Evolutionary conservation across 1,284 basidiomycete genomes (phyloP), one percentile per base, ranked within the genome.

Genomic region (Schizopora paradoxa): DNA sequence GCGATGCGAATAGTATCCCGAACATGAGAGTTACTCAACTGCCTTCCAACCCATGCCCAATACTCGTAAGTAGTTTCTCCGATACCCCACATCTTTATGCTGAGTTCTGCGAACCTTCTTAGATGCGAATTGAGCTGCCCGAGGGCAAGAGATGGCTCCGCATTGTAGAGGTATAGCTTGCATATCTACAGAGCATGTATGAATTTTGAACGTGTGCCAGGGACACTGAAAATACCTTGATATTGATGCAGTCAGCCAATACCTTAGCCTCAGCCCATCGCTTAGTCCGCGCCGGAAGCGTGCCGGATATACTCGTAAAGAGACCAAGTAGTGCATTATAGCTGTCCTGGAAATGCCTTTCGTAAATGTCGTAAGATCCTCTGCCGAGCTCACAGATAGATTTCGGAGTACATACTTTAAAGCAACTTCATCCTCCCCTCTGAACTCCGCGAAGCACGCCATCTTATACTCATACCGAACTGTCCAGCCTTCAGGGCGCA

Each of bases 231-330:
- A 69, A 36, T 50, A 88, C 91, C 70, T 93, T 91, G 58, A 94
- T 70, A 49, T 83, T 88, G 48, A 95, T 83, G 55, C 88, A 89
- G 60, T 99, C 95, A 0, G 89, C 90, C 2, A 99, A 73, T 1
- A 98, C 95, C 60, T 96, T 97, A 1, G 93, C 95, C 65, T 99
- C 95, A 3, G 95, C 93, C 94, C 95, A 98, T 23, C 95, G 76
- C 62, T 98, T 98, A 0, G 94, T 97, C 2, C 94, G 77, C 3
- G 95, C 93, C 0, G 90, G 89, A 3, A 96, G 64, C 44, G 89
- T 85, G 0, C 81, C 80, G 3, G 88, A 87, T n/a, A n/a, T n/a
- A 3, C 89, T 90, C 1, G 84, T 79, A 59, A 96, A 94, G 85
- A 95, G 91, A 37, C 83, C 79, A 26, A 83, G 70, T 10, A 96